These are phyloP conservation scores for Solanum corneliomulleri DNA, from an alignment of 257 asterid genomes.

Conservation along the genomic window DNA sequence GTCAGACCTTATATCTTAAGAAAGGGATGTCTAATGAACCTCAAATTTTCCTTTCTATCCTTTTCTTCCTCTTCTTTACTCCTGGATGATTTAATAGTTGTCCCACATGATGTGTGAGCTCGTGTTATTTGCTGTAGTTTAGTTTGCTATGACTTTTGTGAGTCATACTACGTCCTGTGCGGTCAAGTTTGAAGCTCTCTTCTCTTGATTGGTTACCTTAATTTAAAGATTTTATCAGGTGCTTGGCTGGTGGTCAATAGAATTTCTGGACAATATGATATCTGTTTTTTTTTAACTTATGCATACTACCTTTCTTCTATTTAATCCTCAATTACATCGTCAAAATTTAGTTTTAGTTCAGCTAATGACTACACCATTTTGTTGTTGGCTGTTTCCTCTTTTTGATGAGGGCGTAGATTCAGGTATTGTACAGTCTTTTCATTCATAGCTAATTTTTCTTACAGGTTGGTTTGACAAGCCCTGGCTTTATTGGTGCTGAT, in stretches of 20 bases:
- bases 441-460: not conserved
- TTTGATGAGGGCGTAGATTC: not conserved
- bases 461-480: slow-evolving; percentile 96
- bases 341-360: not conserved
- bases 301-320: not conserved
- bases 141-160: not conserved
- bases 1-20: not conserved
- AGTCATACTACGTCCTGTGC: not conserved
- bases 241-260: not conserved
- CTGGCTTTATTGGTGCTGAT: slow-evolving; percentile 95
- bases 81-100: not conserved
- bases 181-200: not conserved
- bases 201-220: not conserved
- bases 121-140: not conserved
- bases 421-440: not conserved
- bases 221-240: not conserved
- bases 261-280: not conserved
- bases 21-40: not conserved
- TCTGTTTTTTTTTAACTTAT: not conserved
- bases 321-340: not conserved
- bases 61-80: not conserved
- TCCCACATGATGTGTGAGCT: not conserved
- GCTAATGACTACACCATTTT: not conserved
- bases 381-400: not conserved
- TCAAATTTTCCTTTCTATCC: not conserved